Evolutionary conservation across 2,329 filamentous ascomycete species (phyloP), one percentile per base, ranked within the genome.

Genomic region (Beauveria australis): DNA sequence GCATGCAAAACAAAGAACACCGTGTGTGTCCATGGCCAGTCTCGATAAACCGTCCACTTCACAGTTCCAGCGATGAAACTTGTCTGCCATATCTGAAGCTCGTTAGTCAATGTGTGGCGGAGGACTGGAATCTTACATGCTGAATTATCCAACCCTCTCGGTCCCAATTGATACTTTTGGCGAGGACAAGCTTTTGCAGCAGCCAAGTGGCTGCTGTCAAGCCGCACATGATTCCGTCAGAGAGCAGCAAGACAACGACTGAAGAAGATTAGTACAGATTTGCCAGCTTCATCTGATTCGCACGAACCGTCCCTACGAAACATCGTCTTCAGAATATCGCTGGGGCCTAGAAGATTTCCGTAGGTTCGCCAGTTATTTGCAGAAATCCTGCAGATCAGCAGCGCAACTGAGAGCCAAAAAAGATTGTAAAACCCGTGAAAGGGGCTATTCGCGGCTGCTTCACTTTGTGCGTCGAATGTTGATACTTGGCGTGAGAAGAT

Each of bases 1-100:
- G 85, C 85, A 68, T 92, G 89, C 19, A 92, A 75, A 10, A 89
- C 85, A 55, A 90, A 89, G 71, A 89, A 91, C 19, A 91, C 86
- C 1, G 88, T 90, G 67, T 91, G 89, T 16, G 89, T 90, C 89
- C 89, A 92, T 1, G 89, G 87, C 89, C 89, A 93, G 55, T 91
- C 83, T 5, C 89, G 81, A 68, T 85, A 80, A 54, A 88, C 79
- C 0, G 88, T 87, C 75, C 88, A 83, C 56, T 80, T 82, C 5
- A 92, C 75, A 3, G 88, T 81, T 9, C 77, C 77, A 4, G 75
- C 79, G 12, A 91, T 79, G 66, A 87, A 92, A 16, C 78, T 63
- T 0, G 78, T 76, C 74, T 93, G 87, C 89, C 89, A 92, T 1
- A 88, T 64, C 81, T 84, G 24, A 6, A 53, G n/a, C 14, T n/a